Evolutionary conservation across 371 early-diverging fungal species (phyloP).

Genomic region (Rhizopus arrhizus): DNA sequence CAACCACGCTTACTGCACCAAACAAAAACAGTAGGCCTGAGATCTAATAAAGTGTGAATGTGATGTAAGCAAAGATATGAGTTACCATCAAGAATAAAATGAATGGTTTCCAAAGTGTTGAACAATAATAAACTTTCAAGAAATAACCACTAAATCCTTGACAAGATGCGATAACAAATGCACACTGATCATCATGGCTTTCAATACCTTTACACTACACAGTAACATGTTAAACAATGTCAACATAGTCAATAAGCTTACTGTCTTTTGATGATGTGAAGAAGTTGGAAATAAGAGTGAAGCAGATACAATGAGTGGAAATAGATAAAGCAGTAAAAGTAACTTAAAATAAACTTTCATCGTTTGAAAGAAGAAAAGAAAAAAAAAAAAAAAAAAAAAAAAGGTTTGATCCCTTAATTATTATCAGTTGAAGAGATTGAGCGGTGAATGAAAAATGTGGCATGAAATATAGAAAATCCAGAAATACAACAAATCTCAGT

Average conservation of each 20-base stretch:
- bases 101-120: constrained; percentile 42
- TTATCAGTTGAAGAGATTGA: background rate
- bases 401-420: background rate
- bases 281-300: constrained; percentile 19
- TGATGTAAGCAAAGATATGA: background rate
- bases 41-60: constrained; percentile 21
- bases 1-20: constrained; percentile 67
- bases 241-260: constrained; percentile 1
- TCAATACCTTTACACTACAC: constrained; percentile 43
- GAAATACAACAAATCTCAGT: background rate
- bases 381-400: constrained; percentile 5
- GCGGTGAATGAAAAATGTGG: background rate
- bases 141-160: constrained; percentile 50
- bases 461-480: background rate
- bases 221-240: background rate
- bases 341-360: constrained; percentile 1
- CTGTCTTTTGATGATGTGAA: constrained; percentile 22
- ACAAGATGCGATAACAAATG: constrained; percentile 39
- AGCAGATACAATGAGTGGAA: constrained; percentile 18
- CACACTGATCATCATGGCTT: constrained; percentile 39
- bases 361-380: constrained; percentile 5
- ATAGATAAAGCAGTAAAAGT: constrained; percentile 9
- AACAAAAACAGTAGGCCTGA: constrained; percentile 48
- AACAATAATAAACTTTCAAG: constrained; percentile 65
- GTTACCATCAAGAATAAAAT: constrained; percentile 40